These are phyloP conservation scores for Tolypocladium tropicale DNA, from an alignment of 2,329 filamentous ascomycete species.

Conservation along the genomic window DNA sequence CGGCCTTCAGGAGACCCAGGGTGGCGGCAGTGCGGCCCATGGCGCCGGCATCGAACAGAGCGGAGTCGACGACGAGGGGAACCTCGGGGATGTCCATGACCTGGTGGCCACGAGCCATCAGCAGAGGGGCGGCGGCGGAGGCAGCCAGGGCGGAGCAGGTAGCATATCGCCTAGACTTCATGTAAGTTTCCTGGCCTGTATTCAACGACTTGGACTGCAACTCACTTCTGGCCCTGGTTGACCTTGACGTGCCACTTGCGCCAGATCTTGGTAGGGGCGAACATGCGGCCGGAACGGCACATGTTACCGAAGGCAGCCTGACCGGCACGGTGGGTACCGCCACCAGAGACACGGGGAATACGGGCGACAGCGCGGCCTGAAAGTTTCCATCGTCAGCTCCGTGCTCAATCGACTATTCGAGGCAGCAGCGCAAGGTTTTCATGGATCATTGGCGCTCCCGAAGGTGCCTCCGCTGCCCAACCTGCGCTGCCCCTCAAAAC, in stretches of 20 bases:
- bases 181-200: slow-evolving; percentile 9
- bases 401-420: background rate
- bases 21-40: slow-evolving; percentile 84
- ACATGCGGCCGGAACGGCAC: slow-evolving; percentile 99
- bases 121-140: slow-evolving; percentile 86
- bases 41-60: slow-evolving; percentile 69
- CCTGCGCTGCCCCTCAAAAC: background rate
- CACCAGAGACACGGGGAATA: slow-evolving; percentile 99
- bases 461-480: background rate
- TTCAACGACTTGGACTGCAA: slow-evolving; percentile 8
- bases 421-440: background rate
- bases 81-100: slow-evolving; percentile 89
- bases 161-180: slow-evolving; percentile 69
- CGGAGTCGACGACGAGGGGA: slow-evolving; percentile 89
- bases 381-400: slow-evolving; percentile 1
- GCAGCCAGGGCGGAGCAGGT: slow-evolving; percentile 95
- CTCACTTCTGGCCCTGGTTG: slow-evolving; percentile 95
- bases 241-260: slow-evolving; percentile 99
- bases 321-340: slow-evolving; percentile 99
- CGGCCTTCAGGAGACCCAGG: slow-evolving; percentile 75
- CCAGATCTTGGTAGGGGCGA: slow-evolving; percentile 99
- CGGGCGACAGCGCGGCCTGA: slow-evolving; percentile 95
- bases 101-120: slow-evolving; percentile 95
- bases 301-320: slow-evolving; percentile 99
- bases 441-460: background rate